Conservation (phyloP, 805 yeast genomes). For the Cyberlindnera sargentensis region DNA sequence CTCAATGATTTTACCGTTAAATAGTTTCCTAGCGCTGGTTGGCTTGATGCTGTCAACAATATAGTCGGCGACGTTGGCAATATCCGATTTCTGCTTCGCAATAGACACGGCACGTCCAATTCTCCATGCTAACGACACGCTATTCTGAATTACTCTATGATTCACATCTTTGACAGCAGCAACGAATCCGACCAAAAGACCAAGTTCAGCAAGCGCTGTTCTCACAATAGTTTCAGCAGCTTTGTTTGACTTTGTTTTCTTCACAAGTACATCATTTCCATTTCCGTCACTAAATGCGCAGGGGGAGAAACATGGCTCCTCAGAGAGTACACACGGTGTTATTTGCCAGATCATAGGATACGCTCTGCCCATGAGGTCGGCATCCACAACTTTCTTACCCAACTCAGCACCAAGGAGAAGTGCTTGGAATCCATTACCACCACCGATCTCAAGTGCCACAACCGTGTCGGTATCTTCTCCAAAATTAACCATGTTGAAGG, state of each 20-base stretch:
- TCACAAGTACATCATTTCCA: constrained; percentile 32
- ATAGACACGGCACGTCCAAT: constrained; percentile 37
- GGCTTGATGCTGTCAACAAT: constrained; percentile 34
- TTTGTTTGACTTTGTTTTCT: constrained; percentile 27
- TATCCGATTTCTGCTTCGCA: constrained; percentile 31
- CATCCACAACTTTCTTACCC: constrained; percentile 28
- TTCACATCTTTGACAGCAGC: constrained; percentile 26
- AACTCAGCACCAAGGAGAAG: constrained; percentile 24
- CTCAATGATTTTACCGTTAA: constrained; percentile 37
- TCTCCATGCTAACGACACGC: constrained; percentile 40
- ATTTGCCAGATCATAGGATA: constrained; percentile 40
- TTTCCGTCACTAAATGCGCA: constrained; percentile 35
- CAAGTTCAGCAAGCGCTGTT: constrained; percentile 37
- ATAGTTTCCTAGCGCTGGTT: constrained; percentile 23
- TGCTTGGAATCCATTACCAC: constrained; percentile 34
- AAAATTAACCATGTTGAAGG: constrained; percentile 22
- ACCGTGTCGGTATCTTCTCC: constrained; percentile 26
- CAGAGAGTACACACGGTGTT: constrained; percentile 26
- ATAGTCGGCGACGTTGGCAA: constrained; percentile 27
- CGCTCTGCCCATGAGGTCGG: constrained; percentile 43
- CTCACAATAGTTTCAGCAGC: constrained; percentile 32
- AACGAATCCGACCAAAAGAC: constrained; percentile 33
- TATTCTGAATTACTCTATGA: constrained; percentile 27
- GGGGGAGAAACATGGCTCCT: constrained; percentile 20
- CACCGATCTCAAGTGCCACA: constrained; percentile 36